Base-by-base conservation (phyloP, 2,329 filamentous ascomycete genomes). In the Ophiosphaerella herpotricha region DNA sequence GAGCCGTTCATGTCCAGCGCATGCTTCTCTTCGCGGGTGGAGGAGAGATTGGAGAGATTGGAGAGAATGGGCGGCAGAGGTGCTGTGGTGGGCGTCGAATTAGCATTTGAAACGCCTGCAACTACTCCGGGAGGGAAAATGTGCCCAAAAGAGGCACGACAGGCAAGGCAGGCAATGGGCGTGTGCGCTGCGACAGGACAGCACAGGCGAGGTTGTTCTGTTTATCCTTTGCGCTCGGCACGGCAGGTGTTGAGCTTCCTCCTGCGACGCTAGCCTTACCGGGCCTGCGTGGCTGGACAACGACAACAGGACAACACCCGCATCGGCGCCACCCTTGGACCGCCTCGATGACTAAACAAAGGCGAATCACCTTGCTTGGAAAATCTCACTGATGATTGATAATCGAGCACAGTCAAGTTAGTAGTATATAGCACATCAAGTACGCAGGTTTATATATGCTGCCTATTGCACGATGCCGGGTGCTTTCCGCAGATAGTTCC, bases 1-100 rank as follows among this genome's bases (percentile, higher is more conserved):
- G 55, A 50, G 43, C 57, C 61, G 65, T 64, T 70, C 65, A 70
- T 70, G 63, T 67, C 65, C 68, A 63, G 46, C 47, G 60, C 51
- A 42, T 57, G 52, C 39, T 21, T 32, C 23, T 50, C 39, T 50
- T 35, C 6, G 11, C 26, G 26, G 26, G 11, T 46, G 52, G 66
- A 58, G 43, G 54, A 48, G 51, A 65, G 50, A 38, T 61, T 53
- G 51, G 58, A 58, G 33, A 65, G 54, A 21, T 21, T 21, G 43
- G 54, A 48, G 51, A 65, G 50, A 38, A 59, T 52, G 51, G 59
- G 62, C 31, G 64, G 53, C 44, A 46, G 45, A 21, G 64, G 63
- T 24, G 60, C 64, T 58, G 60, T 31, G 29, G 42, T 36, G 31
- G 44, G 38, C 35, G 38, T 18, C 11, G 31, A 31, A 47, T 63